phyloP scores from a whole-genome alignment of 2,329 filamentous ascomycete species.

The Pseudogymnoascus sp. region DNA sequence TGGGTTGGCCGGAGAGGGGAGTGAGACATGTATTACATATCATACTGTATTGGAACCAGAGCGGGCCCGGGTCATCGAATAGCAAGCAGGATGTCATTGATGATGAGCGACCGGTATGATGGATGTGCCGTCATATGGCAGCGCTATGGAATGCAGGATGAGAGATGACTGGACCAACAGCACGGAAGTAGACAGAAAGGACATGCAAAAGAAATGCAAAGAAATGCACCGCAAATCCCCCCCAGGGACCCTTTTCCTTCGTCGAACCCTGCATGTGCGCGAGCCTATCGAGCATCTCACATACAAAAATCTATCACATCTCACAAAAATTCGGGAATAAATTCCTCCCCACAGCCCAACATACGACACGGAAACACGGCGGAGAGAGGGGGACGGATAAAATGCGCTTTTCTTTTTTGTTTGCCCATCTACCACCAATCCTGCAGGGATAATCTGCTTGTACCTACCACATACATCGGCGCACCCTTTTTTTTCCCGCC shows the following conservation, averaged over 20 bases:
- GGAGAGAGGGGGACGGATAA: background rate
- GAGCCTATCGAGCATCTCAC: background rate
- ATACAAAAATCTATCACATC: background rate
- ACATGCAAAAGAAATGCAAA: background rate
- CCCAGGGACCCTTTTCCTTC: background rate
- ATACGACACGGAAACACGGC: background rate
- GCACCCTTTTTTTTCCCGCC: background rate
- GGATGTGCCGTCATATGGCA: conserved; percentile 4
- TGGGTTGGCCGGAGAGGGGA: conserved; percentile 6
- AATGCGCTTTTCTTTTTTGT: background rate
- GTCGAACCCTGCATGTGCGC: background rate
- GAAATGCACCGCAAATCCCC: background rate
- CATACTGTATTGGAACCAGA: background rate
- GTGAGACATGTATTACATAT: conserved; percentile 12
- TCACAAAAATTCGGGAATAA: background rate
- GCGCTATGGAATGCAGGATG: background rate
- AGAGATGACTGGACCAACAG: background rate
- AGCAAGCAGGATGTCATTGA: background rate
- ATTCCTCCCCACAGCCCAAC: background rate
- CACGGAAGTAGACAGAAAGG: background rate
- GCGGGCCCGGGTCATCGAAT: background rate
- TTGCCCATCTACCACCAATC: background rate
- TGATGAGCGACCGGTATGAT: conserved; percentile 7
- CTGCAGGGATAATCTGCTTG: background rate
- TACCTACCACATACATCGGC: background rate